These are phyloP conservation scores for Monosiga brevicollis DNA, from an alignment of 78 protist species.

Conservation along the genomic window DNA sequence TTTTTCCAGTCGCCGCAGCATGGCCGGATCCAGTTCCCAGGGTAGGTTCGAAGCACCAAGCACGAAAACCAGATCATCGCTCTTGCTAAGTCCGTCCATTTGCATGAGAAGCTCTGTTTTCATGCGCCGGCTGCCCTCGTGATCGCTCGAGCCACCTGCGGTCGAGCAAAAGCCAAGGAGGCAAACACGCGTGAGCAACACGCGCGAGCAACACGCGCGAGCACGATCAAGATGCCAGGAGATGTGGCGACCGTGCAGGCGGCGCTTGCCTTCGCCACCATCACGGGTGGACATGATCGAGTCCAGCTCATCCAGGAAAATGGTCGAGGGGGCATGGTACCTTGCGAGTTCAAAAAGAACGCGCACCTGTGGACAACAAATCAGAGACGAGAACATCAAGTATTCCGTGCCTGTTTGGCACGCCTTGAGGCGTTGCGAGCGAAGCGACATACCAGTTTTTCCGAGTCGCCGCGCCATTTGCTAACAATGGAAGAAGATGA, in stretches of 20 bases:
- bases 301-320: slow-evolving; percentile 82
- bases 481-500: slow-evolving; percentile 34
- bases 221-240: no score
- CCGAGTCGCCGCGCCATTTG: slow-evolving; percentile 89
- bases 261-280: neutral
- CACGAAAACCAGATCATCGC: neutral
- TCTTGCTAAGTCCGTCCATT: slow-evolving; percentile 36
- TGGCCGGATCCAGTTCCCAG: slow-evolving; percentile 45
- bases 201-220: no score
- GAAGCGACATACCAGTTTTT: slow-evolving; percentile 62
- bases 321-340: slow-evolving; percentile 55
- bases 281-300: slow-evolving; percentile 46
- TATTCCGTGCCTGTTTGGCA: no score
- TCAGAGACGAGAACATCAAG: no score
- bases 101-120: slow-evolving; percentile 80
- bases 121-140: slow-evolving; percentile 68
- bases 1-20: slow-evolving; percentile 43
- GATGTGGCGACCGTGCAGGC: no score
- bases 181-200: no score
- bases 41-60: slow-evolving; percentile 30
- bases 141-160: slow-evolving; percentile 41
- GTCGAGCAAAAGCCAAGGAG: no score
- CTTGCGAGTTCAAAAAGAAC: slow-evolving; percentile 55
- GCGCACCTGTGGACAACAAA: slow-evolving; percentile 6
- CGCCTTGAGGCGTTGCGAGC: no score